These are phyloP conservation scores for Globisporangium nodosum DNA, from an alignment of 352 stramenopile genomes.

Conservation along the genomic window DNA sequence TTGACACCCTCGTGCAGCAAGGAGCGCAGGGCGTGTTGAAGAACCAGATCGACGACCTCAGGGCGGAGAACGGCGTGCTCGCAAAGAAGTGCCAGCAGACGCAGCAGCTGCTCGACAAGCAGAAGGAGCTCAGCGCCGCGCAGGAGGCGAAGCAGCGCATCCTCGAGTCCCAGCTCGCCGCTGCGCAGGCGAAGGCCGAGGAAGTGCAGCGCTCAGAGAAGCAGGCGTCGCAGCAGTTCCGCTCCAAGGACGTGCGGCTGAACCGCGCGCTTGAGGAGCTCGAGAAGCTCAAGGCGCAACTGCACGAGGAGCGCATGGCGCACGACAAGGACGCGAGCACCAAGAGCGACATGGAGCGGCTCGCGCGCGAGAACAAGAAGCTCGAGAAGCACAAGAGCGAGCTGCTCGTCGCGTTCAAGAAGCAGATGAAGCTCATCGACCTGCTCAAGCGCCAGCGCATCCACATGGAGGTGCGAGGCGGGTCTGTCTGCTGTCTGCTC, in stretches of 20 bases:
- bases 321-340: constrained; percentile 41
- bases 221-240: constrained; percentile 55
- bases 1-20: constrained; percentile 25
- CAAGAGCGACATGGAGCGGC: constrained; percentile 52
- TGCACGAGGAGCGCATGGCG: constrained; percentile 48
- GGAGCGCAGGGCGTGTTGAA: constrained; percentile 25
- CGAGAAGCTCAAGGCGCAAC: constrained; percentile 60
- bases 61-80: constrained; percentile 33
- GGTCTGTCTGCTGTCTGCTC: background rate
- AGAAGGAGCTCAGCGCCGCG: constrained; percentile 64
- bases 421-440: constrained; percentile 86
- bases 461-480: constrained; percentile 64
- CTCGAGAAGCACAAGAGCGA: constrained; percentile 85
- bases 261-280: constrained; percentile 75
- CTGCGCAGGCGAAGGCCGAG: constrained; percentile 40
- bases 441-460: constrained; percentile 82
- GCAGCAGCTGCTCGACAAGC: constrained; percentile 68
- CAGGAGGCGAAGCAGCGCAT: constrained; percentile 73
- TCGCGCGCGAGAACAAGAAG: constrained; percentile 62
- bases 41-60: constrained; percentile 39
- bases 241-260: constrained; percentile 74
- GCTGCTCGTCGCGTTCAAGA: constrained; percentile 72
- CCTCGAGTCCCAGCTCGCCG: constrained; percentile 53
- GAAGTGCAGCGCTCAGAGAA: constrained; percentile 59
- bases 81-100: constrained; percentile 63